Conservation (phyloP, 108 stramenopile genomes). For the Ochromonas danica region DNA sequence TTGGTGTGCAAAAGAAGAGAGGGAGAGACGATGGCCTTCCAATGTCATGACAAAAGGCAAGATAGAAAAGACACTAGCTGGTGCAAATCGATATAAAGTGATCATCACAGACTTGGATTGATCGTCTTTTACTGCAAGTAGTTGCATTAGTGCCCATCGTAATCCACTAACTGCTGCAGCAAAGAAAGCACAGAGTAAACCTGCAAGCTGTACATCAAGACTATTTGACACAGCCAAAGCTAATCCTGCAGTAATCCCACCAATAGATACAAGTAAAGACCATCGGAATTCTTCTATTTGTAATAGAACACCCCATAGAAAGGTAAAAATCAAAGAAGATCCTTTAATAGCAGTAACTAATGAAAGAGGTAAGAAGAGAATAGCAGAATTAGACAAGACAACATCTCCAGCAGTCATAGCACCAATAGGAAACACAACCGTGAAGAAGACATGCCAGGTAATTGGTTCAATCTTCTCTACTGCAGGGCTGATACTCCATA, state of each 20-base stretch:
- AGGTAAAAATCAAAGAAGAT: conserved; percentile 32
- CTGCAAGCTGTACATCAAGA: conserved; percentile 12
- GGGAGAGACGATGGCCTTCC: background rate
- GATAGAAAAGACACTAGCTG: conserved; percentile 31
- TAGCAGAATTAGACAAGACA: conserved; percentile 28
- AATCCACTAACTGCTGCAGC: conserved; percentile 37
- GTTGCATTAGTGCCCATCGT: conserved; percentile 39
- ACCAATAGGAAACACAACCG: conserved; percentile 40
- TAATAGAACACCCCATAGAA: conserved; percentile 36
- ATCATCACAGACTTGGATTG: conserved; percentile 30
- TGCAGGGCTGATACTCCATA: conserved; percentile 8
- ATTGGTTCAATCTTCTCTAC: conserved; percentile 18
- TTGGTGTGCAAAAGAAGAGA: conserved; percentile 15
- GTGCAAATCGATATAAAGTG: conserved; percentile 40
- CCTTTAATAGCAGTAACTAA: conserved; percentile 38
- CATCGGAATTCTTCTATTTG: conserved; percentile 30
- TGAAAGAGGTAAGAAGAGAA: conserved; percentile 36
- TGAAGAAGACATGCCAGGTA: background rate
- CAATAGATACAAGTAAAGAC: conserved; percentile 4
- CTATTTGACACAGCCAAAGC: conserved; percentile 21
- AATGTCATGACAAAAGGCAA: conserved; percentile 29
- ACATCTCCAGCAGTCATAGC: conserved; percentile 38
- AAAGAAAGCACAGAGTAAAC: conserved; percentile 31
- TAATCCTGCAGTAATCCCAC: conserved; percentile 22
- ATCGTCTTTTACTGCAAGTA: conserved; percentile 26